Evolutionary conservation across 2,329 filamentous ascomycete genomes (phyloP), one percentile per base, ranked within the genome.

Genomic region (Alternaria burnsii): DNA sequence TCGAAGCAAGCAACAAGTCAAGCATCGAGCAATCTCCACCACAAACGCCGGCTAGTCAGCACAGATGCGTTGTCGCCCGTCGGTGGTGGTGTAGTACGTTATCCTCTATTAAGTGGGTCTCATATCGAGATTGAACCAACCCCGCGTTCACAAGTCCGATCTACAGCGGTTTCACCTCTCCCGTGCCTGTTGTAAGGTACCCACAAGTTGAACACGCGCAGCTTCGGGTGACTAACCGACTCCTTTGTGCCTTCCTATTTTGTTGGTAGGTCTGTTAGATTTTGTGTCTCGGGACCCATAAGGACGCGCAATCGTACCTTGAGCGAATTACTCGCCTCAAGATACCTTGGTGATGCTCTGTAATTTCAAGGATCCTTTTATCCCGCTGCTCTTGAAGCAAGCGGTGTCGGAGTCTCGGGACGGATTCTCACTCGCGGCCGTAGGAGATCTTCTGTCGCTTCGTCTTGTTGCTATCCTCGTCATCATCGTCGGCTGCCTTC

Each of bases 401-500:
- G 43, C 51, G 50, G 42, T 52, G 44, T 46, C 47, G 44, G 52
- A 48, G 53, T 36, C 28, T 48, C 24, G 30, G 34, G 34, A 36
- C 32, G 22, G 18, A 48, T 40, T 44, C 57, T 79, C 75, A 82
- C 52, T 84, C 82, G 54, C 82, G 71, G 20, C 79, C 80, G 65
- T 84, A 84, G n/a, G 79, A 81, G 52, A 84, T 83, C 74, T 84
- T 84, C 28, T 80, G 77, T 57, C 82, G 74, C 75, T 84, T 84
- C 3, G 77, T 72, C 69, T 83, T 83, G 28, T 71, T 72, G 42
- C 83, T 80, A 1, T 80, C 77, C 32, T 84, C 82, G 6, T 83
- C 82, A 30, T 83, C 82, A 53, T 81, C 80, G 11, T 80, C 77
- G 9, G 67, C 70, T 24, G 75, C 72, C 48, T 78, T 72, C 73